Base-by-base conservation (phyloP, 345 rosid genomes). In the Euphorbia pulcherrima region DNA sequence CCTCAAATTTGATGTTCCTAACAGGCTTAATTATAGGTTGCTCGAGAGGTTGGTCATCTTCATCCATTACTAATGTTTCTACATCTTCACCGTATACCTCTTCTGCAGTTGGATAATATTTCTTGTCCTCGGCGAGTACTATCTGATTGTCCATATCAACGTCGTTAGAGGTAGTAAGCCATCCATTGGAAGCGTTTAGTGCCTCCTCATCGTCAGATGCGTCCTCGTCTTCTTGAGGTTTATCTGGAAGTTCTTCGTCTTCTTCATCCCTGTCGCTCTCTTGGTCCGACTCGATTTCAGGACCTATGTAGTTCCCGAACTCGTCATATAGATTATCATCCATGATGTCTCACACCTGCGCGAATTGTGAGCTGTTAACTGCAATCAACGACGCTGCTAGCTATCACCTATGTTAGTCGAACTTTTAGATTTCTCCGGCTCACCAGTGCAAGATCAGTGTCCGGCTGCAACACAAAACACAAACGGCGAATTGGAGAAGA, bases 221-320 rank as follows among this genome's bases (percentile, higher is more conserved):
- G 20, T 41, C 83, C 5, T 76, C 84, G 24, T 81, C 90, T 17
- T 86, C 84, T 5, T 59, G 83, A 3, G 68, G 80, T 68, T 78
- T 80, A 52, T 85, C 87, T 0, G 79, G 80, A 73, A 87, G 86
- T 17, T 88, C 93, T 14, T 94, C 89, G 30, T 81, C 86, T 66
- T 85, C 96, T 41, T 81, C 88, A 62, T 89, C 96, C 2, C 72
- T 83, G 16, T 86, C 97, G 61, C 89, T 88, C 60, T 89, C 99
- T 52, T 54, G 78, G 80, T 91, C 99, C 0, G 97, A 94, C 83
- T 94, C 97, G 18, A 94, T 87, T 73, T 89, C 97, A 0, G 99
- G 99, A 37, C 99, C 97, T 64, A 94, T 89, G 54, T 94, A 94
- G 88, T 94, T 94, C 28, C 99, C 99, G 62, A 94, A 94, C 86